Percentiles rank a stretch among this genome's conserved stretches.
phyloP scores from a whole-genome alignment of 208 protist species.

The Acanthamoeba sp. region DNA sequence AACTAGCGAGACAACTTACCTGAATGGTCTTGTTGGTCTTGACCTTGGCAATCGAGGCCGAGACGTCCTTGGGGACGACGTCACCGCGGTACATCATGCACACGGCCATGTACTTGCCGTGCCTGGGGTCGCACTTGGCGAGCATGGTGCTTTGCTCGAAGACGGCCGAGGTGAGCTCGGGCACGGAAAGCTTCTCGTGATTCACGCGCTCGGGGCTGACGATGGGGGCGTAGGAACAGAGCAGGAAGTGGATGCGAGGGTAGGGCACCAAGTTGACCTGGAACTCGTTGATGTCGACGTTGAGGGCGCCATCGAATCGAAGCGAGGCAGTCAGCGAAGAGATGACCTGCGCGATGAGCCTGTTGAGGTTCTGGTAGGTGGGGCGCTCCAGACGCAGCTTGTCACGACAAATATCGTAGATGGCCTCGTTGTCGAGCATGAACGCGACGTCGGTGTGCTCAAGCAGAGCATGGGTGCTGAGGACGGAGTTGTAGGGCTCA shows the following conservation, averaged over 20 bases:
- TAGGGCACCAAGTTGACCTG: conserved; percentile 98
- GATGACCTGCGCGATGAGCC: conserved; percentile 96
- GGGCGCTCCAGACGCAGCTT: conserved; percentile 97
- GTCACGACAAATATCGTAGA: conserved; percentile 99
- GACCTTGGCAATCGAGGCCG: conserved; percentile 93
- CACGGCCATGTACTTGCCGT: conserved; percentile 92
- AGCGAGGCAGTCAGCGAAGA: conserved; percentile 96
- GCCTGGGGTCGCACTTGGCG: conserved; percentile 94
- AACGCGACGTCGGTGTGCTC: conserved; percentile 98
- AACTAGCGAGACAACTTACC: conserved; percentile 92
- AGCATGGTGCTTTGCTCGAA: conserved; percentile 99
- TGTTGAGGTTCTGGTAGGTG: conserved; percentile 97
- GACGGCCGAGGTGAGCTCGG: conserved; percentile 97
- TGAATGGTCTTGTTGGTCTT: conserved; percentile 96
- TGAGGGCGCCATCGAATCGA: conserved; percentile 97
- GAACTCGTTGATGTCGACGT: conserved; percentile 97
- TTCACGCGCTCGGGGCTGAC: conserved; percentile 78
- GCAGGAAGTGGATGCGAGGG: conserved; percentile 99
- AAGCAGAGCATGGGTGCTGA: conserved; percentile 97
- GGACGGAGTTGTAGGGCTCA: conserved; percentile 98
- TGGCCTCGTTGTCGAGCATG: conserved; percentile 99
- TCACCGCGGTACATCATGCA: conserved; percentile 94
- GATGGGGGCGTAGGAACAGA: conserved; percentile 97
- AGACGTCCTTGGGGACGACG: conserved; percentile 97
- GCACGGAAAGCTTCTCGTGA: conserved; percentile 87